Conservation (phyloP, 495 filamentous ascomycete genomes). For the Podospora australis region DNA sequence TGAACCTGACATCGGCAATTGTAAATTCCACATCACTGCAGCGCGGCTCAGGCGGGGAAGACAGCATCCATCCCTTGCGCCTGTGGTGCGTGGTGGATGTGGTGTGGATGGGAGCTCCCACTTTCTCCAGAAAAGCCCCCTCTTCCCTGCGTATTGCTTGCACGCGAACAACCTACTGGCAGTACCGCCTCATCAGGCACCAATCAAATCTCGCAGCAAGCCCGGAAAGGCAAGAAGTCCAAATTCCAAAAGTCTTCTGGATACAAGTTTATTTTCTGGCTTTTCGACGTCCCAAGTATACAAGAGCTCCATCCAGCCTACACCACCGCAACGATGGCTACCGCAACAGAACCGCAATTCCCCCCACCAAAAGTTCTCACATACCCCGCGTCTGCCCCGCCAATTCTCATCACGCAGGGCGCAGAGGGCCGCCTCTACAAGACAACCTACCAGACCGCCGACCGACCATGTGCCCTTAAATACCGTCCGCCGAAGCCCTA, state of each 20-base stretch:
- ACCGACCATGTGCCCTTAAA: constrained; percentile 74
- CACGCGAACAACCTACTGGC: too few species aligned
- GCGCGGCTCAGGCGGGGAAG: too few species aligned
- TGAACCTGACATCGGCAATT: not conserved
- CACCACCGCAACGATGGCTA: not conserved
- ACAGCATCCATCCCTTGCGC: too few species aligned
- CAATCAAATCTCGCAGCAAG: not conserved
- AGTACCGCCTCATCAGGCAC: too few species aligned
- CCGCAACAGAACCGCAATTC: constrained; percentile 19
- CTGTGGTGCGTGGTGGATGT: too few species aligned
- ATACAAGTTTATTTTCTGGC: too few species aligned
- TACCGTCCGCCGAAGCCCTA: constrained; percentile 89
- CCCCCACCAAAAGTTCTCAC: constrained; percentile 57
- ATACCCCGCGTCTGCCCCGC: constrained; percentile 53
- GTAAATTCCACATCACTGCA: constrained; percentile 1
- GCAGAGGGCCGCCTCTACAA: constrained; percentile 92
- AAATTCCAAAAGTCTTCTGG: not conserved
- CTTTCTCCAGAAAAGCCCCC: not conserved
- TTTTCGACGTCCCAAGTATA: too few species aligned
- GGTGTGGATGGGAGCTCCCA: too few species aligned
- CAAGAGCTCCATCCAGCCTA: too few species aligned
- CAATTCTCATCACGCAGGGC: constrained; percentile 73
- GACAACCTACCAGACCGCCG: constrained; percentile 67
- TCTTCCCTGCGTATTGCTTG: too few species aligned
- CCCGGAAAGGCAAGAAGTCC: not conserved